Base-by-base conservation (phyloP, 2,329 filamentous ascomycete species). In the Pseudocercospora pini-densiflorae region DNA sequence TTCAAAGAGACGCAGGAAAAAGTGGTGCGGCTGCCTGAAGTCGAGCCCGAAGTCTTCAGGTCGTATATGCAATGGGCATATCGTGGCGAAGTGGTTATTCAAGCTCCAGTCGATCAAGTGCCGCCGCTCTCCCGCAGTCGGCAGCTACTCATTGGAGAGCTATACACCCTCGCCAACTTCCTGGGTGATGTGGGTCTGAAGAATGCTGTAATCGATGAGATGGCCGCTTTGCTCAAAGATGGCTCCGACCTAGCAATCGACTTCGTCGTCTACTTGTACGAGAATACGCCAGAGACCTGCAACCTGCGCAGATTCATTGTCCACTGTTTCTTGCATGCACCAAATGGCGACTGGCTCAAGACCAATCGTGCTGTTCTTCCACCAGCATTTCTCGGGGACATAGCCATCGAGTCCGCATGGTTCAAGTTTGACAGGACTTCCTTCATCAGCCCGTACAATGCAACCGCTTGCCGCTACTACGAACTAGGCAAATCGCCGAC, bases 31-130 rank as follows among this genome's bases (percentile, higher is more conserved):
- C 24, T 72, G n/a, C 65, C 65, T 2, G 53, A 68, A 5, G 51
- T 62, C 19, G 49, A 67, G 7, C 51, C 61, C 5, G 53, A 27
- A 4, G 27, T 27, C 3, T 70, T 71, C 55, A 14, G 55, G 12
- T 16, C 62, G 5, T 71, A 72, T 49, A 8, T 61, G 14, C 31
- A 70, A 31, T 71, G 69, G 65, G 31, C 60, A 3, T 68, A 71
- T 77, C 16, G 23, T 10, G 51, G 51, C 16, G 31, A 29, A n/a
- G 23, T 62, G 2, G 49, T 57, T 31, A 9, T 31, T 1, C 29
- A 5, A 31, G 6, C 4, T 31, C 29, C 3, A 31, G 8, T 5
- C 3, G 29, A 8, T 31, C 29, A 31, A 31, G 29, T 27, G 27
- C 27, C 27, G 6, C 27, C 27, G 6, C 27, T 27, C 27, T 27